These are phyloP conservation scores for Clavispora santaluciae DNA, from an alignment of 805 yeast genomes.

Conservation along the genomic window DNA sequence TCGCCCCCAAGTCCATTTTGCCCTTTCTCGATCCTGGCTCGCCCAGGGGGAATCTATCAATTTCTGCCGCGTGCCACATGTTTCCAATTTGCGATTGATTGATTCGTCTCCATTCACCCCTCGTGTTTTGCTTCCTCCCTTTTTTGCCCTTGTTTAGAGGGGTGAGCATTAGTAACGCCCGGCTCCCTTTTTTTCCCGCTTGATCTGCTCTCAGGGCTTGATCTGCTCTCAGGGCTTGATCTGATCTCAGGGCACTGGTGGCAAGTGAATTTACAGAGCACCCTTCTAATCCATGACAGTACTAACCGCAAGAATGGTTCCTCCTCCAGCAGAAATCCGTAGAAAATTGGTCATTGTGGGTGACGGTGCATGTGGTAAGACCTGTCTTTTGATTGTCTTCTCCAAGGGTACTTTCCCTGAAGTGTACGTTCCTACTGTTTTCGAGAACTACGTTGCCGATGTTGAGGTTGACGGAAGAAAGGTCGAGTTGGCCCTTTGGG, in stretches of 20 bases:
- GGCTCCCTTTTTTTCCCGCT: not conserved
- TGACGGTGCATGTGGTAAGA: conserved; percentile 30
- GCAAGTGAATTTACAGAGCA: not conserved
- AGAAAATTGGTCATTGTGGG: conserved; percentile 30
- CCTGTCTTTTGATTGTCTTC: conserved; percentile 29
- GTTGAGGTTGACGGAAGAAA: conserved; percentile 58
- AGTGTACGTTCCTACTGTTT: conserved; percentile 49
- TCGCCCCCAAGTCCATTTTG: not conserved
- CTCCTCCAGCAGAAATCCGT: conserved; percentile 25
- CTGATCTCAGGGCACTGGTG: not conserved
- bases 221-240: not conserved
- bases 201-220: not conserved
- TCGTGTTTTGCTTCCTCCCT: not conserved
- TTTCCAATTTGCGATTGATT: too few species aligned
- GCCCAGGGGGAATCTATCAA: too few species aligned
- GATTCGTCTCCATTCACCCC: too few species aligned
- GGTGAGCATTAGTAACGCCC: too few species aligned
- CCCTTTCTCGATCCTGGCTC: too few species aligned
- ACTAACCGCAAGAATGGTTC: conserved; percentile 18
- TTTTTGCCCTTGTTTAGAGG: not conserved
- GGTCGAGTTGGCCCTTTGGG: conserved; percentile 49
- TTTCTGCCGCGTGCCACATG: not conserved
- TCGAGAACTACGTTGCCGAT: conserved; percentile 96
- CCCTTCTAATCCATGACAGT: not conserved
- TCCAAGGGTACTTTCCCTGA: conserved; percentile 29